These are phyloP conservation scores for Eragrostis nindensis DNA, from an alignment of 176 grass and related monocot genomes.

Conservation along the genomic window DNA sequence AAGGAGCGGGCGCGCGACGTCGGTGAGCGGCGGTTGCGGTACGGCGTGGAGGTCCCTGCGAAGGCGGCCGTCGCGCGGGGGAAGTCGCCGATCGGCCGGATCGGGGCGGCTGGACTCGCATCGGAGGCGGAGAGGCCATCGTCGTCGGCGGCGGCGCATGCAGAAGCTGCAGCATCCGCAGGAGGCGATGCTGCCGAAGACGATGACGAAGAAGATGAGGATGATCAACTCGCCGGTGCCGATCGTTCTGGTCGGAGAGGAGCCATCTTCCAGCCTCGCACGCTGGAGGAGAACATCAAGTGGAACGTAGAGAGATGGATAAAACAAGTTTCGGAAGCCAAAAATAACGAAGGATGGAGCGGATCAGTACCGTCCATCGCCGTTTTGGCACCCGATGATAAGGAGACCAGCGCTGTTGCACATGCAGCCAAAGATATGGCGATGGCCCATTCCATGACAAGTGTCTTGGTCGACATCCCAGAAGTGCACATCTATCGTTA, in stretches of 20 bases:
- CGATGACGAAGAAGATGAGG: background rate
- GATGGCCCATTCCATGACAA: background rate
- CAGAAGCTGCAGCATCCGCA: background rate
- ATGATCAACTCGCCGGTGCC: background rate
- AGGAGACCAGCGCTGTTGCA: background rate
- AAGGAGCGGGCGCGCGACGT: conserved; percentile 2
- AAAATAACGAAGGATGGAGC: background rate
- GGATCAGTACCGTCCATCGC: background rate
- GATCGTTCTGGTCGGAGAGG: background rate
- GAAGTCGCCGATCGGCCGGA: background rate
- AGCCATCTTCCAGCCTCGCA: background rate
- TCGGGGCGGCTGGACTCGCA: background rate
- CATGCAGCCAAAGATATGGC: background rate
- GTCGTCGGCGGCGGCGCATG: background rate
- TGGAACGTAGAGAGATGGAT: background rate
- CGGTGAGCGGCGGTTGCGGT: background rate
- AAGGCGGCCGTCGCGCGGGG: too few relatives aligned
- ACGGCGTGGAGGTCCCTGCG: background rate
- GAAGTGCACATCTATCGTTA: accelerated
- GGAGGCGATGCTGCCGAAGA: background rate
- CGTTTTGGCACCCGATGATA: background rate
- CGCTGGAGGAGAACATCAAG: background rate
- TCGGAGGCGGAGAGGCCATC: background rate
- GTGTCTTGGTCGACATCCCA: background rate
- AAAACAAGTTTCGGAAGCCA: background rate